phyloP scores from a whole-genome alignment of 768 basidiomycete genomes.

The Leccinum boreale region DNA sequence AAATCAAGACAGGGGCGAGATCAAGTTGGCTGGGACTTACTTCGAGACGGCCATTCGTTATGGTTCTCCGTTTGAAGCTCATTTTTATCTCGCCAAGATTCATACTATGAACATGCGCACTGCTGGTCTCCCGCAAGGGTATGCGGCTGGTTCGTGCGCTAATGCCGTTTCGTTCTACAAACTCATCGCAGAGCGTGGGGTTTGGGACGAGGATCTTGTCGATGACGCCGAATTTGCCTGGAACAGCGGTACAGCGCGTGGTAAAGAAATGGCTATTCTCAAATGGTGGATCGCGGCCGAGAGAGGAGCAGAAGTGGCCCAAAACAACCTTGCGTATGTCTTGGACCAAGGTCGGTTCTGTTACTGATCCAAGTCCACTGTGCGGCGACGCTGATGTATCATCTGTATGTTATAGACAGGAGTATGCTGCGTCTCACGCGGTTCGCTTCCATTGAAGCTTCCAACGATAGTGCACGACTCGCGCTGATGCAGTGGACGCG shows the following conservation, averaged over 20 bases:
- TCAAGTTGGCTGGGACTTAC: conserved; percentile 60
- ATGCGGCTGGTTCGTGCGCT: conserved; percentile 74
- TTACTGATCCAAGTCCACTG: conserved; percentile 31
- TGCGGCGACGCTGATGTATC: conserved; percentile 23
- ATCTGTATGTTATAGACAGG: conserved; percentile 46
- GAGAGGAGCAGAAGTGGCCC: conserved; percentile 85
- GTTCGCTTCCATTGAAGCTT: conserved; percentile 67
- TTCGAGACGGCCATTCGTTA: conserved; percentile 83
- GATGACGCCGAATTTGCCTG: conserved; percentile 77
- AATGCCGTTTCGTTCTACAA: conserved; percentile 94
- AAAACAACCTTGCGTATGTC: conserved; percentile 92
- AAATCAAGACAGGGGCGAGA: conserved; percentile 62
- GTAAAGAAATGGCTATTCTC: conserved; percentile 80
- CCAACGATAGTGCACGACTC: conserved; percentile 76
- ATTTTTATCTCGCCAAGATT: conserved; percentile 88
- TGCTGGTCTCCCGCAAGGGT: conserved; percentile 40
- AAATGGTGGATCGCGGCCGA: conserved; percentile 97
- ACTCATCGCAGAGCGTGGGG: conserved; percentile 84
- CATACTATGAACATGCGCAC: conserved; percentile 56
- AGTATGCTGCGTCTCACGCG: conserved; percentile 65
- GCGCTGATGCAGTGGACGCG: conserved; percentile 94
- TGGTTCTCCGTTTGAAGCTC: conserved; percentile 93
- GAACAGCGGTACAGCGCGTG: conserved; percentile 65
- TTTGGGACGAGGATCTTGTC: conserved; percentile 80
- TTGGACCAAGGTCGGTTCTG: conserved; percentile 77